Evolutionary conservation across 305 asterid genomes (phyloP).

Genomic region (Fraxinus greggii): DNA sequence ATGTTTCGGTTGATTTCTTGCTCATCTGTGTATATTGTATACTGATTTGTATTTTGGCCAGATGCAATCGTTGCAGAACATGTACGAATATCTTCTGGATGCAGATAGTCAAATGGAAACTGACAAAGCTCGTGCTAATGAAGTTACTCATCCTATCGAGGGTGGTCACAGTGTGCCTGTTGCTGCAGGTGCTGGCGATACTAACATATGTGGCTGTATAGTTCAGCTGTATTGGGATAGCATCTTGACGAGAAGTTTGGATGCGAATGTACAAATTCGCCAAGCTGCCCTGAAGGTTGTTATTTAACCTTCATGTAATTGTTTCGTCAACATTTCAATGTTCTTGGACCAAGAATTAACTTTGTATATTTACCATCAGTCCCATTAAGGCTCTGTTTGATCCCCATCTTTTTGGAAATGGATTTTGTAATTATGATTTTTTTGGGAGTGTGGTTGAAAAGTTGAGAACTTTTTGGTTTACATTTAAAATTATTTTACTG

Average conservation of each 20-base stretch:
- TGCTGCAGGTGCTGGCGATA: constrained; percentile 99
- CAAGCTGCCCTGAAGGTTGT: constrained; percentile 88
- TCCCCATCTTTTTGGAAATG: neutral
- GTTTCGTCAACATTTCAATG: constrained; percentile 4
- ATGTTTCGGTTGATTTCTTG: constrained; percentile 17
- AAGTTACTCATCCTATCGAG: constrained; percentile 41
- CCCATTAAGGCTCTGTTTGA: neutral
- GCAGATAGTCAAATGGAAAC: constrained; percentile 87
- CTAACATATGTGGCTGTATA: constrained; percentile 95
- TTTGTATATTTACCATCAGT: neutral
- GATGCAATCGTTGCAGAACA: constrained; percentile 95
- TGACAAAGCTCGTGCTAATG: constrained; percentile 53
- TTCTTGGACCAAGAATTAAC: neutral
- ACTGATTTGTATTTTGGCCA: constrained; percentile 45
- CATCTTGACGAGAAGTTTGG: constrained; percentile 79
- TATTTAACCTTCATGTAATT: constrained; percentile 6
- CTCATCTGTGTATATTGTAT: constrained; percentile 24
- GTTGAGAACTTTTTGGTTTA: neutral
- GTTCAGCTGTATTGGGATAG: constrained; percentile 85
- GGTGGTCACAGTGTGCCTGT: constrained; percentile 79
- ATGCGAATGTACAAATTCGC: constrained; percentile 83
- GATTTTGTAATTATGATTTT: neutral
- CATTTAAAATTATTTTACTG: neutral
- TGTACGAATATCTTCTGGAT: constrained; percentile 92
- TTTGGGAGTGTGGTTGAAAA: neutral